Evolutionary conservation across 257 asterid species (phyloP).

Genomic region (Anisodus acutangulus): DNA sequence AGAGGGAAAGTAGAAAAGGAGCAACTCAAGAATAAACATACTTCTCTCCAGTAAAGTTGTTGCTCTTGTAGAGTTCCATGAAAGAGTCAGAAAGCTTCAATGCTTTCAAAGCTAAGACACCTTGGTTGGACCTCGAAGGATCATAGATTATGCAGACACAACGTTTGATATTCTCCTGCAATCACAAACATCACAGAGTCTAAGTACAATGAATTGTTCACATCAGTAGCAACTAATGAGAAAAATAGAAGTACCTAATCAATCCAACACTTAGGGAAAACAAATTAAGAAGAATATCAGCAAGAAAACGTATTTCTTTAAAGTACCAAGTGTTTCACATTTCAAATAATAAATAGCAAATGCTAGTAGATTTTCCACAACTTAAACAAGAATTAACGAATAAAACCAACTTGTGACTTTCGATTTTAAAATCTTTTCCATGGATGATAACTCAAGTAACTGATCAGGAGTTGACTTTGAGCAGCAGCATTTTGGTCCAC

Average conservation of each 20-base stretch:
- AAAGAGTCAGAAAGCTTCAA: slow-evolving; percentile 95
- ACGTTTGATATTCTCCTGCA: slow-evolving; percentile 89
- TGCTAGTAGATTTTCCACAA: not conserved
- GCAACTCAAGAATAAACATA: slow-evolving; percentile 41
- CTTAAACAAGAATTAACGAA: not conserved
- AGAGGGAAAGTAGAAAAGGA: slow-evolving; percentile 28
- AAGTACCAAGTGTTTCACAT: not conserved
- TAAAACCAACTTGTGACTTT: not conserved
- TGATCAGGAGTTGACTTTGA: not conserved
- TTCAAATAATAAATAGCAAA: not conserved
- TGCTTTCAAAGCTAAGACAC: slow-evolving; percentile 95
- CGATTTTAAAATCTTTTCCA: not conserved
- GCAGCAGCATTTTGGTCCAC: not conserved
- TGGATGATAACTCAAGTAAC: not conserved
- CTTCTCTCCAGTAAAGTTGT: slow-evolving; percentile 95
- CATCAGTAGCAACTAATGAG: not conserved
- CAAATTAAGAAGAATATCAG: not conserved
- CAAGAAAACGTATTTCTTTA: not conserved
- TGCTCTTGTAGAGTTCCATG: slow-evolving; percentile 91
- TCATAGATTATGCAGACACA: slow-evolving; percentile 97
- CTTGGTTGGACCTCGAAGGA: slow-evolving; percentile 97
- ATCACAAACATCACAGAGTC: slow-evolving; percentile 28
- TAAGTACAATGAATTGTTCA: slow-evolving; percentile 19
- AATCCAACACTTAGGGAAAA: not conserved
- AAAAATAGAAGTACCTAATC: not conserved